Base-by-base conservation (phyloP, 495 filamentous ascomycete species). In the Saxophila tyrrhenica region DNA sequence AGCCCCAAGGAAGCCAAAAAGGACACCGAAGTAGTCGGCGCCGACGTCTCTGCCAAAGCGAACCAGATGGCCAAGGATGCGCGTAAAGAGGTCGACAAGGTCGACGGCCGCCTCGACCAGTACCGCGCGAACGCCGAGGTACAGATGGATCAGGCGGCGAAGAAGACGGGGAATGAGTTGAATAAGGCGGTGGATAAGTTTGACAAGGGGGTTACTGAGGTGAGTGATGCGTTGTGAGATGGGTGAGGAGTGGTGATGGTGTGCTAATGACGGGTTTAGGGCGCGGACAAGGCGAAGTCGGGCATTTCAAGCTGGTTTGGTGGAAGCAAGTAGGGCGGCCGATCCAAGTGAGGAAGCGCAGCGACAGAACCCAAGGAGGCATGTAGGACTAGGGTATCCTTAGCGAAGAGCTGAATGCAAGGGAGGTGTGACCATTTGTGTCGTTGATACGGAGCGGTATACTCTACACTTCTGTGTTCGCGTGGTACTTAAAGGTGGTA, bases 241-340 rank as follows among this genome's bases (percentile, higher is more conserved):
- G 13, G 17, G 13, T 17, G 29, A 11, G 3, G 16, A 20, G n/a
- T n/a, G 5, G 29, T 9, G 7, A 48, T 13, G 45, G 23, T 19
- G 11, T 39, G 48, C 20, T 3, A 3, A 9, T 20, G 48, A 50
- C n/a, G n/a, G n/a, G n/a, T 35, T 23, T 20, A 52, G 50, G 35
- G 35, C 13, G 39, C 50, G 21, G 43, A 19, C n/a, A 84, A 92
- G 67, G 83, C 86, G 13, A 94, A 94, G 79, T 76, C 80, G 48
- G 79, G 79, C 20, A 70, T 92, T 55, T 83, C 82, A 21, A 79
- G 82, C 51, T 95, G 88, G 89, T 89, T 94, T 58, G 82, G 86
- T 35, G 79, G 78, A 5, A 42, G 16, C 16, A 44, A 44, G n/a
- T 44, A 44, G 41, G 17, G 29, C 29, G 29, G 13, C 13, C 29